Evolutionary conservation across 768 basidiomycete species (phyloP), one percentile per base, ranked within the genome.

Genomic region (Leucosporidium creatinivorum): DNA sequence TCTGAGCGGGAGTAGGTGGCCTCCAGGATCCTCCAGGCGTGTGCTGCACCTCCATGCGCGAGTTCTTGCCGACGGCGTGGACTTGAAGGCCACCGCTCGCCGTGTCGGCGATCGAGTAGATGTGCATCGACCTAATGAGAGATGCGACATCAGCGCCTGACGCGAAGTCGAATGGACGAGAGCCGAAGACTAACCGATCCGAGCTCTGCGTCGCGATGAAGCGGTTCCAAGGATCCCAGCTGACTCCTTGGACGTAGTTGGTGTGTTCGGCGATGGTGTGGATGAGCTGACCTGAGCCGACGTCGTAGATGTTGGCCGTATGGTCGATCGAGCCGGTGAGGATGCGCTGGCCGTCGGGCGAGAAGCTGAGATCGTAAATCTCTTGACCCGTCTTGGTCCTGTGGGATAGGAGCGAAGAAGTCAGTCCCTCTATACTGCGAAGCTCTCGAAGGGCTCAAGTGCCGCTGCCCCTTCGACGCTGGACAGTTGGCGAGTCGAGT

Each of bases 241-340:
- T 91, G 33, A 98, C 96, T 13, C 96, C 96, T 80, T 99, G 96
- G 0, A 99, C 96, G 76, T 90, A 97, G 78, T 98, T 94, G 44
- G 84, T 85, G 78, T 99, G 96, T 75, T 98, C 94, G 1, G 90
- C 88, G 68, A 93, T 88, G 77, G 93, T 90, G 73, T 86, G 85
- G 18, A 96, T 83, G 75, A 89, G 89, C 81, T 88, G 87, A 33
- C 91, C 91, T 91, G 75, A 51, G 74, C 31, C 47, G 69, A 86
- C 81, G 23, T 85, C 83, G 78, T 89, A 93, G 48, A 97, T 86
- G 58, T 91, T 81, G 0, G 94, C 93, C 8, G 87, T 88, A 73
- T 97, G 97, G 78, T 99, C 96, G 12, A 94, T 98, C 76, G 91
- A 92, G 6, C 96, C 96, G n/a, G 92, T 88, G 52, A 99, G 84